Percentiles rank a stretch among this genome's conserved stretches.
These are phyloP conservation scores for Aureobasidium sp. DNA, from an alignment of 2,329 filamentous ascomycete genomes.

Conservation along the genomic window DNA sequence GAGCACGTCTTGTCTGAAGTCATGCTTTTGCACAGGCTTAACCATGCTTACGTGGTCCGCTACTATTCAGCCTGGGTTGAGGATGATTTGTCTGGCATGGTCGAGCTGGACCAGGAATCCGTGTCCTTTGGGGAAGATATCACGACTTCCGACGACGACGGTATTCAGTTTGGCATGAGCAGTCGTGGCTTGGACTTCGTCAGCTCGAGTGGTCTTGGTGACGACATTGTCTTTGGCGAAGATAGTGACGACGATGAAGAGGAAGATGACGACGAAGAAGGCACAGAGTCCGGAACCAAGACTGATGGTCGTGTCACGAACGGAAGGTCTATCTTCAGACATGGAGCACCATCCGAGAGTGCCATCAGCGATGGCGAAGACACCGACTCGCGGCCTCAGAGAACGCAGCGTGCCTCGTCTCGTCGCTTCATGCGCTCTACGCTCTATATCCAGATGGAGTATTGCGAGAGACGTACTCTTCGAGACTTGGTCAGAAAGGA, in stretches of 20 bases:
- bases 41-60: slow-evolving; percentile 77
- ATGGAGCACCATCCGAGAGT: not conserved
- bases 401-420: slow-evolving; percentile 36
- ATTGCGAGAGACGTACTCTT: slow-evolving; percentile 87
- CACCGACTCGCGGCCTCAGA: slow-evolving; percentile 21
- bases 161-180: slow-evolving; percentile 40
- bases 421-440: slow-evolving; percentile 55
- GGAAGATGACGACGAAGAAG: slow-evolving; percentile 33
- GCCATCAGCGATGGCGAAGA: slow-evolving; percentile 8
- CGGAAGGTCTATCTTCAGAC: not conserved
- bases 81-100: slow-evolving; percentile 37
- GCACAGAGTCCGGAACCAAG: slow-evolving; percentile 24
- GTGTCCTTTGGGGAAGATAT: not conserved
- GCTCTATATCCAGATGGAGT: slow-evolving; percentile 98
- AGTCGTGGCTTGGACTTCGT: slow-evolving; percentile 86
- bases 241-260: slow-evolving; percentile 38
- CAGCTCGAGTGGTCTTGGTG: slow-evolving; percentile 67
- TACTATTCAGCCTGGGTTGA: slow-evolving; percentile 97
- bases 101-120: slow-evolving; percentile 9
- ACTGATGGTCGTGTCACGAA: not conserved
- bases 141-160: not conserved
- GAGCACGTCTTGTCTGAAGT: slow-evolving; percentile 81
- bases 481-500: slow-evolving; percentile 75
- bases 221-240: slow-evolving; percentile 66
- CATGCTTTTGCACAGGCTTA: slow-evolving; percentile 80